Evolutionary conservation across 768 basidiomycete species (phyloP).

Genomic region (Lyophyllum semitale): DNA sequence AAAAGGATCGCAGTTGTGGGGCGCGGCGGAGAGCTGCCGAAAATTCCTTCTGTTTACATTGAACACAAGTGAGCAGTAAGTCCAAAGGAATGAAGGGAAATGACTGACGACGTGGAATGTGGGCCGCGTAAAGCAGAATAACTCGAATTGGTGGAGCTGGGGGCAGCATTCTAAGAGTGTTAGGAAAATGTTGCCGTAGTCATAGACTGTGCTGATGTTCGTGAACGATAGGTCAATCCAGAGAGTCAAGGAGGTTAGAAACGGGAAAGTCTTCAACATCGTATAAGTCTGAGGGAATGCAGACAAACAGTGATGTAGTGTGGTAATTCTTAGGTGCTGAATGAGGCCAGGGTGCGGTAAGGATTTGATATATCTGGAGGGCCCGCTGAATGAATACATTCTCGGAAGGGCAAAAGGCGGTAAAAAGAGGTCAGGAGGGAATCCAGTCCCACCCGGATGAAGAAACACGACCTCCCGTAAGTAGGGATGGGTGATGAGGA

Average conservation of each 20-base stretch:
- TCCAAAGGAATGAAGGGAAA: not conserved
- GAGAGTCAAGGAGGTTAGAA: slow-evolving; percentile 29
- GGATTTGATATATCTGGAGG: slow-evolving; percentile 29
- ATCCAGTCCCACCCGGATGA: slow-evolving; percentile 30
- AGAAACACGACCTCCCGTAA: slow-evolving; percentile 30
- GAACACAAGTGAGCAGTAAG: not conserved
- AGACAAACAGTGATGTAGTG: slow-evolving; percentile 33
- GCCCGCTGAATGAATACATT: slow-evolving; percentile 33
- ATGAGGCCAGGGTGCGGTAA: slow-evolving; percentile 29
- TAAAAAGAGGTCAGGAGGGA: slow-evolving; percentile 25
- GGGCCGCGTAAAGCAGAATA: slow-evolving; percentile 37
- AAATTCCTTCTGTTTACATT: slow-evolving; percentile 29
- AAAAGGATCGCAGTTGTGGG: slow-evolving; percentile 32
- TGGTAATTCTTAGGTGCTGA: slow-evolving; percentile 30
- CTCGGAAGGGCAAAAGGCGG: slow-evolving; percentile 26
- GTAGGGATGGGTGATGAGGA: slow-evolving; percentile 33
- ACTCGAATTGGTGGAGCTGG: slow-evolving; percentile 30
- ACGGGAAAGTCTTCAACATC: slow-evolving; percentile 28
- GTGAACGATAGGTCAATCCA: slow-evolving; percentile 39
- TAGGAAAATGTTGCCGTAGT: slow-evolving; percentile 30
- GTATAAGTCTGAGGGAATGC: slow-evolving; percentile 33
- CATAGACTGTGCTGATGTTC: slow-evolving; percentile 23
- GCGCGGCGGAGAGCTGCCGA: slow-evolving; percentile 27
- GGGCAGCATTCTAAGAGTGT: slow-evolving; percentile 32
- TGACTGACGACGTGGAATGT: slow-evolving; percentile 35